These are phyloP conservation scores for Candida railenensis DNA, from an alignment of 805 yeast genomes.

Conservation along the genomic window DNA sequence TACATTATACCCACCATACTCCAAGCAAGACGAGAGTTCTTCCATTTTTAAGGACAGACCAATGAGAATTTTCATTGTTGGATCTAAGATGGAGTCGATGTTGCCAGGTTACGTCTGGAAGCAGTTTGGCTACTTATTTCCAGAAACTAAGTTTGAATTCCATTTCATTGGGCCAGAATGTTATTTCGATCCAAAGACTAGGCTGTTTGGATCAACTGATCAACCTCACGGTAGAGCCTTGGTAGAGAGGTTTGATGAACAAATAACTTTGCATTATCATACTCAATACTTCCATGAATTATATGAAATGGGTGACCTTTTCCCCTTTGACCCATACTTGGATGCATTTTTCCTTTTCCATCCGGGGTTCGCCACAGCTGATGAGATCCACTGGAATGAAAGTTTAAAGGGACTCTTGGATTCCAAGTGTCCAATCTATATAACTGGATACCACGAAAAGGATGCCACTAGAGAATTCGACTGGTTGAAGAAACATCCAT, in stretches of 20 bases:
- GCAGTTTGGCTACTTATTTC: conserved; percentile 83
- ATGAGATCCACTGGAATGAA: conserved; percentile 79
- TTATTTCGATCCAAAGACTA: conserved; percentile 66
- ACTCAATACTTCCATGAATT: conserved; percentile 89
- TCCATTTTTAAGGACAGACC: conserved; percentile 79
- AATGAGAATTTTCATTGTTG: conserved; percentile 82
- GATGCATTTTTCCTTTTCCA: conserved; percentile 93
- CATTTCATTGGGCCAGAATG: conserved; percentile 96
- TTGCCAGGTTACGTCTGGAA: conserved; percentile 95
- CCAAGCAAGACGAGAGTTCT: conserved; percentile 44
- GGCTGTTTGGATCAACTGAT: conserved; percentile 55
- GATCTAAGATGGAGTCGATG: conserved; percentile 91
- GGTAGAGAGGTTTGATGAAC: conserved; percentile 69
- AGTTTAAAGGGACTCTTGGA: conserved; percentile 85
- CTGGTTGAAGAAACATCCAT: conserved; percentile 65
- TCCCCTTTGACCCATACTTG: conserved; percentile 96
- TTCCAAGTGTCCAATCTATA: conserved; percentile 87
- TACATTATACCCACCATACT: conserved; percentile 70
- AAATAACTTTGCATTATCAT: conserved; percentile 74
- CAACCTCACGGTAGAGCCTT: conserved; percentile 60
- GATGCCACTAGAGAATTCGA: conserved; percentile 70
- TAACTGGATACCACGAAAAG: conserved; percentile 82
- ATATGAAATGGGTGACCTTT: conserved; percentile 90
- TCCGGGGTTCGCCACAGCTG: conserved; percentile 88
- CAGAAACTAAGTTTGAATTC: conserved; percentile 76